Conservation (phyloP, 2,329 filamentous ascomycete genomes). For the Trichoderma oligosporum region DNA sequence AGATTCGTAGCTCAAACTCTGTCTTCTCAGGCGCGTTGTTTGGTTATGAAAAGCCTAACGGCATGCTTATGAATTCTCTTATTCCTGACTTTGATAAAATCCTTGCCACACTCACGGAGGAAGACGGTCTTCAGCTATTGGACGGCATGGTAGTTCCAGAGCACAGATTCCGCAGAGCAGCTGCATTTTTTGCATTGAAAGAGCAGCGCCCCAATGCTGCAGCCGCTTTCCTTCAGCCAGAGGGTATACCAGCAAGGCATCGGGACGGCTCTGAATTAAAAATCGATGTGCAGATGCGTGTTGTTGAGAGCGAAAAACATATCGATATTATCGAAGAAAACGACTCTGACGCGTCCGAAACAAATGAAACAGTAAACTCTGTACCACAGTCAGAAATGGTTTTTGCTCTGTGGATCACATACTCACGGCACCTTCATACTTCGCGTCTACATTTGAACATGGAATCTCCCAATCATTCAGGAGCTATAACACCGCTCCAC, state of each 20-base stretch:
- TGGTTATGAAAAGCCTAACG: constrained; percentile 79
- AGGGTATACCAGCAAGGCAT: constrained; percentile 80
- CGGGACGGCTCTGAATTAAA: constrained; percentile 88
- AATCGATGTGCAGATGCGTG: constrained; percentile 93
- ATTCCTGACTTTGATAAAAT: constrained; percentile 86
- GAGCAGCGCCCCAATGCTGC: constrained; percentile 78
- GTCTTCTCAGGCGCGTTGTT: constrained; percentile 93
- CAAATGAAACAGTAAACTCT: constrained; percentile 42
- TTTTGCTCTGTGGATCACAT: constrained; percentile 95
- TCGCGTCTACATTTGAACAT: constrained; percentile 48
- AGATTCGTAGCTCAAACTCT: constrained; percentile 87
- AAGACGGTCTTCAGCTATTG: constrained; percentile 76
- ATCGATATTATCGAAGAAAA: constrained; percentile 57
- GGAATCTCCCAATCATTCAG: constrained; percentile 60
- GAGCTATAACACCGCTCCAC: constrained; percentile 66
- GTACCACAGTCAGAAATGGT: constrained; percentile 68
- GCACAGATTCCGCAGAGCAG: constrained; percentile 87
- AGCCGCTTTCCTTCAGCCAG: constrained; percentile 75
- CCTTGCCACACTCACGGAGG: constrained; percentile 74
- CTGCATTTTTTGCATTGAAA: constrained; percentile 76
- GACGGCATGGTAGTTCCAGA: constrained; percentile 98
- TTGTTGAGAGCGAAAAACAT: constrained; percentile 82
- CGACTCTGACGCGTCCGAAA: constrained; percentile 38
- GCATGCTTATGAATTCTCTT: constrained; percentile 71
- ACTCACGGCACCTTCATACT: constrained; percentile 84